Evolutionary conservation across 2,329 filamentous ascomycete species (phyloP), one percentile per base, ranked within the genome.

Genomic region (Aspergillus candidus): DNA sequence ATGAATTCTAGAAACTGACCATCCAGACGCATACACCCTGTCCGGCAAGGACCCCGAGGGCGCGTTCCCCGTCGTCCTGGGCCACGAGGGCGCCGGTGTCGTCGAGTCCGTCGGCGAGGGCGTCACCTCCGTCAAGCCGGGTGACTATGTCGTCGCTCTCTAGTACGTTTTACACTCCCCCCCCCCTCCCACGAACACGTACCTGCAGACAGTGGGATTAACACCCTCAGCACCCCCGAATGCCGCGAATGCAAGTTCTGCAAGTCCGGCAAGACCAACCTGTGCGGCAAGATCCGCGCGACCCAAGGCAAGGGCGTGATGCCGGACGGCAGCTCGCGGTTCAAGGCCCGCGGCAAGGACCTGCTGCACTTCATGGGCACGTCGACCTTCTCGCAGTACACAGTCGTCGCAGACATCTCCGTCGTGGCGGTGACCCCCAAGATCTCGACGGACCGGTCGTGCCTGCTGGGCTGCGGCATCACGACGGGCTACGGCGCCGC

Each of bases 231-330:
- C 77, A 97, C 90, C 37, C 93, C 93, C 54, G 91, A 97, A 75
- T 97, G 93, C 76, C 78, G 81, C 57, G 91, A 97, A 71, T 98
- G 93, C 83, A 97, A 97, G 77, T 97, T 97, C 80, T 98, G 93
- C 84, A 93, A 88, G 72, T 97, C 91, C 34, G 93, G 91, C 74
- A 98, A 98, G 83, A 97, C 91, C 62, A 95, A 97, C 74, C 85
- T 97, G 47, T 97, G 91, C 74, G 93, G 93, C 69, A 97, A 97
- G 82, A 98, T 98, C 71, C 85, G 93, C 61, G 88, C 88, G 36
- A 97, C 93, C 35, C 93, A 98, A 74, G 93, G 93, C 60, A 86
- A 83, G 71, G 93, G 93, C 63, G 81, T 96, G 57, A 95, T 98
- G 90, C 93, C 93, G 46, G 93, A 98, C 69, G 91, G 91, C 60